Percentiles rank a stretch among this genome's conserved stretches.
Conservation (phyloP, 805 yeast species). For the Nakazawaea ambrosiae region DNA sequence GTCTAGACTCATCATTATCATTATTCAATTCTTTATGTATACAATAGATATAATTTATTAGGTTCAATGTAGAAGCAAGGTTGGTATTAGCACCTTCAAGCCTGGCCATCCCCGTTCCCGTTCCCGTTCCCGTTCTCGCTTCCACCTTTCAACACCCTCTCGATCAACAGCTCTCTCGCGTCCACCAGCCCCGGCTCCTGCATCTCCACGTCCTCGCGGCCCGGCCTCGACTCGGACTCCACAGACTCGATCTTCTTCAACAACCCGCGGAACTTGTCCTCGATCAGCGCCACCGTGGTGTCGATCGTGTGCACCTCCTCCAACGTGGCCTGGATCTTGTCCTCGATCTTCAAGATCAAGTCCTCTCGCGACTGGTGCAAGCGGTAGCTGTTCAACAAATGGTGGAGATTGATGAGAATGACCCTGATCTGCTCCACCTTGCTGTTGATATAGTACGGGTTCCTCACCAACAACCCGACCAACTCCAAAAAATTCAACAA, state of each 20-base stretch:
- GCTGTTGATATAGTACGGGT: conserved; percentile 52
- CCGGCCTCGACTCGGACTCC: not conserved
- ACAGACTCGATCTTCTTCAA: conserved; percentile 1
- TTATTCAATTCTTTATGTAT: too few species aligned
- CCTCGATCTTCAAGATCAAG: conserved; percentile 65
- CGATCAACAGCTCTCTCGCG: not conserved
- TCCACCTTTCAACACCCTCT: not conserved
- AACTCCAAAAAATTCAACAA: conserved; percentile 77
- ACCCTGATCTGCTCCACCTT: conserved; percentile 77
- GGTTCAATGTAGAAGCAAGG: not conserved
- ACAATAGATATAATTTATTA: too few species aligned
- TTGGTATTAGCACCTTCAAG: too few species aligned
- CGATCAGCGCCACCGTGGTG: conserved; percentile 4
- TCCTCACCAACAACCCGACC: conserved; percentile 65
- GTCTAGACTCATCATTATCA: too few species aligned
- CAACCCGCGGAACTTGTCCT: conserved; percentile 4
- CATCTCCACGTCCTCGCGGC: not conserved
- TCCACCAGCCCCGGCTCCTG: not conserved
- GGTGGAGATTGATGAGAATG: conserved; percentile 84
- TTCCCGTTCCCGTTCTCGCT: too few species aligned
- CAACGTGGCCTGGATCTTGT: conserved; percentile 39
- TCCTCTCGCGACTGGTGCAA: conserved; percentile 95
- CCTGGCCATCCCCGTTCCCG: too few species aligned
- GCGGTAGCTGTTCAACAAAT: conserved; percentile 82
- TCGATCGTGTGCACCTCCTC: conserved; percentile 6